A percentile compares a stretch with the other conserved stretches of the same genome.
phyloP scores from a whole-genome alignment of 495 filamentous ascomycete species.

The Hyphodiscus hymeniophilus region DNA sequence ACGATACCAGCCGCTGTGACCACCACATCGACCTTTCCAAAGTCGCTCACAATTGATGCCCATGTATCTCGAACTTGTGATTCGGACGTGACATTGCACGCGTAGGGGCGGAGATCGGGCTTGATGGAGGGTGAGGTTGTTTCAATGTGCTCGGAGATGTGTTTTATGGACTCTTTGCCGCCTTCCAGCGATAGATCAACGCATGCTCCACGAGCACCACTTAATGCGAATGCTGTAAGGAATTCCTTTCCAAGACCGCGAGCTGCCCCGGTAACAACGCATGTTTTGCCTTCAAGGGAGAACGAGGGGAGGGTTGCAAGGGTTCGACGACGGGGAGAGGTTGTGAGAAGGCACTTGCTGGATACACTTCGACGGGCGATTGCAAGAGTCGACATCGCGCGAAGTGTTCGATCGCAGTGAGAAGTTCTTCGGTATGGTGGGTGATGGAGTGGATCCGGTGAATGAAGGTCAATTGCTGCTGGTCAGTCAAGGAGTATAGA shows the following conservation, averaged over 20 bases:
- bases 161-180: slow-evolving; percentile 13
- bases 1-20: slow-evolving; percentile 24
- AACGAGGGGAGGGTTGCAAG: slow-evolving; percentile 21
- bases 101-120: slow-evolving; percentile 20
- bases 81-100: slow-evolving; percentile 22
- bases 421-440: no score
- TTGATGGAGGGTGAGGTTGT: slow-evolving; percentile 1
- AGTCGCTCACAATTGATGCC: slow-evolving; percentile 18
- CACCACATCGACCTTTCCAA: slow-evolving; percentile 23
- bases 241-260: slow-evolving; percentile 25
- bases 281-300: slow-evolving; percentile 26
- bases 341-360: not conserved
- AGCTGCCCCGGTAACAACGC: slow-evolving; percentile 24
- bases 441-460: no score
- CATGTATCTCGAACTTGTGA: slow-evolving; percentile 20
- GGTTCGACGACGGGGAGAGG: not conserved
- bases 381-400: not conserved
- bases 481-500: no score
- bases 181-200: slow-evolving; percentile 20
- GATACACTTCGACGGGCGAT: not conserved
- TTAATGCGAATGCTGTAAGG: slow-evolving; percentile 24
- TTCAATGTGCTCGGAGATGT: slow-evolving; percentile 13
- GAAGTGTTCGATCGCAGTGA: no score
- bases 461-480: no score
- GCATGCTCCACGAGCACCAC: slow-evolving; percentile 21